Base-by-base conservation (phyloP, 345 rosid species). In the Boechera retrofracta region DNA sequence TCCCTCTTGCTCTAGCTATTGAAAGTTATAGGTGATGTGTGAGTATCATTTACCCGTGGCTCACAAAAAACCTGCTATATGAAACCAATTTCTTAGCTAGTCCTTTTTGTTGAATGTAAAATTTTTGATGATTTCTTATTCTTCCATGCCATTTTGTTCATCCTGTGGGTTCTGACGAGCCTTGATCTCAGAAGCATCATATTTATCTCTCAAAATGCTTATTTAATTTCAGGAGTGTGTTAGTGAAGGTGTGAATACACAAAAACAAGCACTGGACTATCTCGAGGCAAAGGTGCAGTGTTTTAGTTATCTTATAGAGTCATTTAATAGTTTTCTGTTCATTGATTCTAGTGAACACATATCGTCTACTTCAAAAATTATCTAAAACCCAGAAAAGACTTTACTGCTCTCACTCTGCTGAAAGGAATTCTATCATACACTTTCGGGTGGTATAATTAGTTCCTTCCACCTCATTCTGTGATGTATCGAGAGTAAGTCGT, bases 221-320 rank as follows among this genome's bases (percentile, higher is more conserved):
- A 69, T 44, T 47, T 70, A 11, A 68, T 80, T 81, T 72, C 88
- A 94, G 98, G 98, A 94, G 82, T 94, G 97, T 82, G 86, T 89
- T n/a, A 79, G 80, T 62, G 71, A 76, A 32, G 83, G 82, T 53
- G 82, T 94, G 59, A 82, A 78, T 76, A 88, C 97, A 13, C 87
- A 67, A 55, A 74, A 78, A 68, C 83, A 89, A 81, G 98, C 98
- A 47, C 78, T 92, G 81, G 90, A 84, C 29, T 86, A 79, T 79
- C 98, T 94, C 32, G 97, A 92, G 79, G 76, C 82, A 60, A 85
- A 86, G 95, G 98, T 94, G 52, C 67, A 49, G 31, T 72, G 8
- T 75, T 80, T 78, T 41, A 49, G 54, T 52, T 52, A 45, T 57
- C 55, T 16, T 76, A 9, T 1, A 35, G 52, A 15, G 12, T 60